Conservation (phyloP, 2,329 filamentous ascomycete genomes). For the Trichoderma oligosporum region DNA sequence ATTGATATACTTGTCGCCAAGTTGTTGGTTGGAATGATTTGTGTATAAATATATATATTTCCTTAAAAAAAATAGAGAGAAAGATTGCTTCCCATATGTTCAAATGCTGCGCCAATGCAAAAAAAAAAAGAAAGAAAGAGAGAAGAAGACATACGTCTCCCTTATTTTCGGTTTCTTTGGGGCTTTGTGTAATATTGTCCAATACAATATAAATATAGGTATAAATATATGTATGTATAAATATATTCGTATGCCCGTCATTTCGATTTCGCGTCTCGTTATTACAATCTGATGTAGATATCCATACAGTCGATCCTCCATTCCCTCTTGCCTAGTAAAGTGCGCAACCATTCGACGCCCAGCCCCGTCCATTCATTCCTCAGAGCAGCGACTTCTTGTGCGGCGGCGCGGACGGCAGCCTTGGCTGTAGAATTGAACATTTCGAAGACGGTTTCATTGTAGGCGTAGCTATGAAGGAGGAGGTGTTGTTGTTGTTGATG, state of each 20-base stretch:
- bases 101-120: background rate
- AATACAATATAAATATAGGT: too few relatives aligned
- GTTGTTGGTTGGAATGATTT: too few relatives aligned
- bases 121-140: background rate
- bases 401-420: conserved; percentile 62
- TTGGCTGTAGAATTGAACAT: conserved; percentile 67
- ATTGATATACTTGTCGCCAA: too few relatives aligned
- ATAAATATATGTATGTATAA: too few relatives aligned
- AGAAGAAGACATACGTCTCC: background rate
- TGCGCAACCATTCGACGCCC: conserved; percentile 82
- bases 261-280: background rate
- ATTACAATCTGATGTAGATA: conserved; percentile 72
- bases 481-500: too few relatives aligned
- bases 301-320: conserved; percentile 92
- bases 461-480: conserved; percentile 24
- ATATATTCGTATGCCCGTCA: background rate
- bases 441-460: conserved; percentile 50
- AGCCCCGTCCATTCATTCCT: conserved; percentile 68
- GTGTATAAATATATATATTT: too few relatives aligned
- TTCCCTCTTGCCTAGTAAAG: conserved; percentile 74
- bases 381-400: conserved; percentile 56
- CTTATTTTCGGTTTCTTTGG: background rate
- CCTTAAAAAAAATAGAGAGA: background rate
- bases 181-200: too few relatives aligned
- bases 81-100: background rate